Evolutionary conservation across 345 rosid genomes (phyloP), one percentile per base, ranked within the genome.

Genomic region (Citrus australasica): DNA sequence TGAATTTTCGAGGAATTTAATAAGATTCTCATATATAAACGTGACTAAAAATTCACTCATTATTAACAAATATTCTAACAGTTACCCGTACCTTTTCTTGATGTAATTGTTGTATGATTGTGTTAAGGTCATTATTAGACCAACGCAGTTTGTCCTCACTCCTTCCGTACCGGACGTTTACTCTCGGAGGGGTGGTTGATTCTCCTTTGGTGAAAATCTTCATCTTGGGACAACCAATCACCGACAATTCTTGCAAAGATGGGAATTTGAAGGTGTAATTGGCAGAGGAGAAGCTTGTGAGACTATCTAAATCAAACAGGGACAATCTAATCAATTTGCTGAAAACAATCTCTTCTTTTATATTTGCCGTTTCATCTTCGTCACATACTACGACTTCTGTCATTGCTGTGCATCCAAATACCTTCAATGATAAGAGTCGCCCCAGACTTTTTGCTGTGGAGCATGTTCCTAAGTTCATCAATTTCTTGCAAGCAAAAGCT

Each of bases 361-460:
- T 0, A 38, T 38, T 38, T 22, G 32, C 25, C 24, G 3, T 9
- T 46, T 14, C 77, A 9, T 42, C 42, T 30, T 1, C 77, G 2
- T 67, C 71, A 1, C 56, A 24, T 33, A 3, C 4, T 38, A 73
- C 7, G 11, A 59, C 55, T 9, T 37, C 55, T 4, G 25, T 25
- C 0, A 25, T 25, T 25, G 25, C 25, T 25, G 0, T 0, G 59
- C 74, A 71, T 4, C 3, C 33, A 9, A 0, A 0, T 53, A 71
- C 35, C 13, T 0, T 9, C 77, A 80, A 6, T 5, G 2, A 1
- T 6, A 9, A 10, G 7, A 81, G 32, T 0, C 48, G 55, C 46
- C n/a, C 75, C 25, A 80, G 38, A 48, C 65, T 60, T 69, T 48
- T 71, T 21, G 64, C 79, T 22, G 40, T 53, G 22, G 40, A 68